Evolutionary conservation across 208 protist genomes (phyloP).

Genomic region (Kentomonas sorsogonicus): DNA sequence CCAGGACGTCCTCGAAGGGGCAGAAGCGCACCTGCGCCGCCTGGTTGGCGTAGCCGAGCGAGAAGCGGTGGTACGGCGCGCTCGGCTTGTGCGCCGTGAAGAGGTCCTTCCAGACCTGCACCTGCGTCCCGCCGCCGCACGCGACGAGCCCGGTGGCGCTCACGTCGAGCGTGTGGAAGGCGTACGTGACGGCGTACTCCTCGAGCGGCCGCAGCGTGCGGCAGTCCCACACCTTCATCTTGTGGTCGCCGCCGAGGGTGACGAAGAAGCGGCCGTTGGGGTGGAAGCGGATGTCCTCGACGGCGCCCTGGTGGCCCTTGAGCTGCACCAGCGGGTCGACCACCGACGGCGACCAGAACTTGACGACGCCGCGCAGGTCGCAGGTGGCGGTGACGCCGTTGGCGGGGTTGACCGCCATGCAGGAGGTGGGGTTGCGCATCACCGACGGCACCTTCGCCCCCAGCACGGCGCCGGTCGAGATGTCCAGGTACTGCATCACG

Average conservation of each 20-base stretch:
- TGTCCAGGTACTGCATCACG: slow-evolving; percentile 93
- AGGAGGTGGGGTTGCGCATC: slow-evolving; percentile 75
- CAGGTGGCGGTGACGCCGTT: slow-evolving; percentile 94
- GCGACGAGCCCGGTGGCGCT: slow-evolving; percentile 82
- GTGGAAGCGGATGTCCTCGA: slow-evolving; percentile 84
- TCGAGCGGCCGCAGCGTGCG: slow-evolving; percentile 91
- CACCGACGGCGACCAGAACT: slow-evolving; percentile 95
- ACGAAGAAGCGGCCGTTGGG: slow-evolving; percentile 92
- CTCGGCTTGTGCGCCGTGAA: slow-evolving; percentile 68
- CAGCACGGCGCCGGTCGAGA: slow-evolving; percentile 91
- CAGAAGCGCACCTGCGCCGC: slow-evolving; percentile 71
- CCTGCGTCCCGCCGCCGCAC: slow-evolving; percentile 67
- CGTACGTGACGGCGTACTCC: slow-evolving; percentile 83
- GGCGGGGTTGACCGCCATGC: slow-evolving; percentile 86
- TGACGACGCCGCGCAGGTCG: slow-evolving; percentile 91
- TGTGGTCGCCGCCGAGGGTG: slow-evolving; percentile 93
- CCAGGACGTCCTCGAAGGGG: slow-evolving; percentile 90
- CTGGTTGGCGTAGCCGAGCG: slow-evolving; percentile 85
- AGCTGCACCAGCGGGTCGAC: slow-evolving; percentile 95
- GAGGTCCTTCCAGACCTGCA: slow-evolving; percentile 87
- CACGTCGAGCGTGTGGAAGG: slow-evolving; percentile 78
- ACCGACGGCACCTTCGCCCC: slow-evolving; percentile 76
- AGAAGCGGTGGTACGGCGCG: slow-evolving; percentile 83
- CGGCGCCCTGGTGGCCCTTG: slow-evolving; percentile 88
- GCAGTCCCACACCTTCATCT: slow-evolving; percentile 97